Evolutionary conservation across 1,139 yeast genomes (phyloP), one percentile per base, ranked within the genome.

Genomic region (Kazachstania sp.): DNA sequence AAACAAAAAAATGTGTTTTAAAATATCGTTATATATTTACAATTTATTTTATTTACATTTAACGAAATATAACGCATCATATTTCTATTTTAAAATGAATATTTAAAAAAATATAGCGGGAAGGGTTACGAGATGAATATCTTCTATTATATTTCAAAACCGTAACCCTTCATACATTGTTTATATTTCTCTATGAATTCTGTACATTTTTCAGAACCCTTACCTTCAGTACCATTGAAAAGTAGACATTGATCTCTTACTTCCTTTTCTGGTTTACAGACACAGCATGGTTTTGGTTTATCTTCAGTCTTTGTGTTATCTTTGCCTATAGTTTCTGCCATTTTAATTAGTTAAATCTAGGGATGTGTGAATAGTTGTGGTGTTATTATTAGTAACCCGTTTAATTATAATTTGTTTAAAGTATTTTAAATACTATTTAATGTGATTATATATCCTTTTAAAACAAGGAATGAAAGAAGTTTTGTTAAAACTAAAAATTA

Each of bases 251-350:
- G 88, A 62, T 92, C 98, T 61, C 98, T 77, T 26, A 70, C 65
- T 54, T 83, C 76, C 71, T 90, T 92, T 63, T 90, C 94, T 35
- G 83, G 85, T 56, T 83, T 77, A 68, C 98, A 92, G 30, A 92
- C 97, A 61, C 98, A 92, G 69, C 98, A 92, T 51, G 98, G 97
- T 71, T 90, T 92, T 55, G 94, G 94, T 64, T 86, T 83, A 41
- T 54, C 58, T 26, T 54, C 58, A 29, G 15, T 29, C 5, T 37
- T 36, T 20, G 40, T 23, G 31, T 44, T 40, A 13, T 42, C 49
- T 16, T 41, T 43, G 18, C 35, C 39, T 12, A 39, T 39, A 7
- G 45, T 38, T 44, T 47, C 52, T 11, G 50, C 46, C 52, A 49
- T 44, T 39, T 6, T 39, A 13, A 42, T 7, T 23, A 23, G 28